Base-by-base conservation (phyloP, 805 yeast genomes). In the Zygotorulaspora chibaensis region DNA sequence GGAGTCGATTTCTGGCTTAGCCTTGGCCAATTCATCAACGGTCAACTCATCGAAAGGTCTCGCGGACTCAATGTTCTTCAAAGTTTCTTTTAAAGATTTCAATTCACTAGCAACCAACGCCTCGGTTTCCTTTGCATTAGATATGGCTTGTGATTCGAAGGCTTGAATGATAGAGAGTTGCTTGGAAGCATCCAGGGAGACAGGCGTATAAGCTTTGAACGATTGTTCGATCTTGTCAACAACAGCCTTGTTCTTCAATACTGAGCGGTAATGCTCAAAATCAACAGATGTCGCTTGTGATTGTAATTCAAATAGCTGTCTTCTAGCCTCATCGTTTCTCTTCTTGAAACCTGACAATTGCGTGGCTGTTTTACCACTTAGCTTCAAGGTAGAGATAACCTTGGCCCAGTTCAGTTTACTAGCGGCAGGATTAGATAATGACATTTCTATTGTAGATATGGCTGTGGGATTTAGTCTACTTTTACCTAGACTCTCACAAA, bases 1-100 rank as follows among this genome's bases (percentile, higher is more conserved):
- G 61, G 87, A 90, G 67, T 91, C 96, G 69, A 93, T 84, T 71
- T 93, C 98, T 62, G 99, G 98, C 76, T 93, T 87, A 55, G 97
- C 98, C 77, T 81, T 81, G 63, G 84, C 84, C 58, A 93, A 86
- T 61, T 93, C 99, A 54, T 88, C 96, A 53, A 91, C 90, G 45
- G 97, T 91, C 69, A 93, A 83, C 75, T 93, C 90, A 69, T 88
- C 96, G 65, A 93, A 90, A 62, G 99, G 96, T 78, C 98, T 87
- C 51, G 99, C 97, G 57, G 85, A 73, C 76, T 93, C 95, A 68
- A 93, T 93, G 78, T 93, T 91, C 68, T 81, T 80, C 68, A 93
- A 79, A 51, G 99, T 91, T 72, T 79, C 82, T 70, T 86, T 81
- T 68, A 93, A 81, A 61, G 88, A 89, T 57, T 77, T 74, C 63